Evolutionary conservation across 371 early-diverging fungal genomes (phyloP).

Genomic region (Capniomyces stellatus): DNA sequence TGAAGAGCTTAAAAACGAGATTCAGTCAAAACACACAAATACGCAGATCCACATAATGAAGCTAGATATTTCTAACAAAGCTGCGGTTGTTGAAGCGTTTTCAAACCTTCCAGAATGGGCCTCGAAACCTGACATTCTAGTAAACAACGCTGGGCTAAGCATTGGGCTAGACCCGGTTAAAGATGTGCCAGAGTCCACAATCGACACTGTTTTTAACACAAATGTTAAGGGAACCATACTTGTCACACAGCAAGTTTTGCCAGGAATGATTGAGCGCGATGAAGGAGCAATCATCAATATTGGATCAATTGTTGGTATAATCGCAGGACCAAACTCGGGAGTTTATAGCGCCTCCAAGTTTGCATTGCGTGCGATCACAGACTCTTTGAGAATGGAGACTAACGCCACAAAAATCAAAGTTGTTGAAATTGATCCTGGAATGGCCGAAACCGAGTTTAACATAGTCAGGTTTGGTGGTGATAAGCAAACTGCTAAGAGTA

Average conservation of each 20-base stretch:
- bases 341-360: slow-evolving; percentile 83
- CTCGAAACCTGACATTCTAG: slow-evolving; percentile 47
- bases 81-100: neutral
- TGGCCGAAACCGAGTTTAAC: slow-evolving; percentile 87
- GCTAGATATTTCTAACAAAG: neutral
- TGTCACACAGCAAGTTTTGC: slow-evolving; percentile 62
- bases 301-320: slow-evolving; percentile 45
- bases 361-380: slow-evolving; percentile 69
- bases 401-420: slow-evolving; percentile 56
- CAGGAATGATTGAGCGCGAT: slow-evolving; percentile 49
- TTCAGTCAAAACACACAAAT: neutral
- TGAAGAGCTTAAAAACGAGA: neutral
- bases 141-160: slow-evolving; percentile 65
- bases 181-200: slow-evolving; percentile 34
- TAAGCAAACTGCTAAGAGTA: slow-evolving; percentile 48
- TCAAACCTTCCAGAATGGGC: slow-evolving; percentile 30
- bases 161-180: slow-evolving; percentile 61
- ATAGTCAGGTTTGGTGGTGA: slow-evolving; percentile 68
- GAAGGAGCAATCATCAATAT: slow-evolving; percentile 75
- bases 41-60: neutral
- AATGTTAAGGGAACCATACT: slow-evolving; percentile 72
- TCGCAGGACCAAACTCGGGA: slow-evolving; percentile 45
- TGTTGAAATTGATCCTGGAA: slow-evolving; percentile 50
- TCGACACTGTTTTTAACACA: slow-evolving; percentile 71
- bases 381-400: slow-evolving; percentile 59